Conservation (phyloP, 129 eudicot genomes). For the Apium graveolens region DNA sequence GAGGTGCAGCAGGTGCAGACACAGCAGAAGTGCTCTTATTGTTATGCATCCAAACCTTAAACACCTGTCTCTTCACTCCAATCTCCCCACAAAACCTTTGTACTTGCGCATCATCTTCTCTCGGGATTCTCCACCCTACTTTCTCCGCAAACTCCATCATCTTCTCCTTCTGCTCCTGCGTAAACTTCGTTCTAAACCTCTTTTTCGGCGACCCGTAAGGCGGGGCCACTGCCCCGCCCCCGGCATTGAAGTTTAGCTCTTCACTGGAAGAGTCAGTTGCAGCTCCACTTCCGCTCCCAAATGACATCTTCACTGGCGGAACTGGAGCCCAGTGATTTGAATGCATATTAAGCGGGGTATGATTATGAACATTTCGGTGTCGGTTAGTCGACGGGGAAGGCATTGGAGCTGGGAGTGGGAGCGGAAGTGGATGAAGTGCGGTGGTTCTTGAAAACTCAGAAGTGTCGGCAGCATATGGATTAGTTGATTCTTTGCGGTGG, state of each 20-base stretch:
- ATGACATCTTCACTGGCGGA: constrained; percentile 51
- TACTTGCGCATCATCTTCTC: constrained; percentile 80
- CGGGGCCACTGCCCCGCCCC: constrained; percentile 21
- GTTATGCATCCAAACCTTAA: constrained; percentile 95
- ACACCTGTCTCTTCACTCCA: constrained; percentile 77
- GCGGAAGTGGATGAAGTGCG: constrained; percentile 46
- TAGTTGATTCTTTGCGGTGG: constrained; percentile 58
- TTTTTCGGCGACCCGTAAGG: constrained; percentile 43
- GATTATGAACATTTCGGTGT: constrained; percentile 20
- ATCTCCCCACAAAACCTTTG: constrained; percentile 69
- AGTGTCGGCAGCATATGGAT: constrained; percentile 13
- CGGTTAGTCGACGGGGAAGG: constrained; percentile 38
- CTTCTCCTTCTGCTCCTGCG: constrained; percentile 73
- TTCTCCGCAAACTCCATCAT: constrained; percentile 84
- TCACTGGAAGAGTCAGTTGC: constrained; percentile 74
- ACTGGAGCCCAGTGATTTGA: constrained; percentile 40
- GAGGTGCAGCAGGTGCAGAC: constrained; percentile 37
- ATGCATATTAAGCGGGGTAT: not conserved
- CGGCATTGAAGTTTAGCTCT: constrained; percentile 44
- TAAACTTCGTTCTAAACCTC: constrained; percentile 63
- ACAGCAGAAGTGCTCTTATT: constrained; percentile 54
- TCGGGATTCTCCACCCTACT: constrained; percentile 84
- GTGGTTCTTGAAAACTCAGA: constrained; percentile 9
- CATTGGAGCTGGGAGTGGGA: constrained; percentile 47
- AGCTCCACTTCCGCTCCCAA: constrained; percentile 24